Evolutionary conservation across 1,139 yeast species (phyloP), one percentile per base, ranked within the genome.

Genomic region (Nakaseomyces nivariensis): DNA sequence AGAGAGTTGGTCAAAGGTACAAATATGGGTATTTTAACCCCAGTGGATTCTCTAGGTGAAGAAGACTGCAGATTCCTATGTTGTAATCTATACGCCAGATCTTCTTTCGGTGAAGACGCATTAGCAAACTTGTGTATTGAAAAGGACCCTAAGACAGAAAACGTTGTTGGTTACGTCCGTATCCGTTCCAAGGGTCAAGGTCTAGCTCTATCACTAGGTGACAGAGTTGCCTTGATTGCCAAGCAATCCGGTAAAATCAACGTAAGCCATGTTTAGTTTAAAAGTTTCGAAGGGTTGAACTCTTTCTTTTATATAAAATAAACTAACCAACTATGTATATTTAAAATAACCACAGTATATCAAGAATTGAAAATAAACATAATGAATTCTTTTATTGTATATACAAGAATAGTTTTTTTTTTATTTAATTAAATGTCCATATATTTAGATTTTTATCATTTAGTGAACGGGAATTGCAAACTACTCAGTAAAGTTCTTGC

Each of bases 161-260:
- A 85, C 51, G 85, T 94, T 53, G 79, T 86, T 54, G 99, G 99
- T 9, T 96, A 90, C 64, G 96, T 92, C 45, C 82, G 98, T 71
- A 90, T 94, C 63, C 81, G 99, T 71, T 86, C 97, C 34, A 92
- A 92, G 78, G 96, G 97, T 31, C 98, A 94, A 74, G 98, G 98
- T 3, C 77, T 94, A 59, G 98, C 98, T 11, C 75, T 94, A 57
- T 84, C 96, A 4, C 75, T 94, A 61, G 99, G 99, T 57, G 98
- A 94, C 65, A 81, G 90, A 60, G 94, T 89, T 51, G 95, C 96
- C 29, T 75, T 85, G 38, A 82, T 70, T 77, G 73, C 89, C 27
- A 79, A 85, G 59, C 81, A 79, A 67, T 70, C 70, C 45, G 72
- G 70, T 49, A 69, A 69, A 51, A 63, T 72, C 26, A 62, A 60